Evolutionary conservation across 805 yeast species (phyloP), one percentile per base, ranked within the genome.

Genomic region (Cyberlindnera maritima): DNA sequence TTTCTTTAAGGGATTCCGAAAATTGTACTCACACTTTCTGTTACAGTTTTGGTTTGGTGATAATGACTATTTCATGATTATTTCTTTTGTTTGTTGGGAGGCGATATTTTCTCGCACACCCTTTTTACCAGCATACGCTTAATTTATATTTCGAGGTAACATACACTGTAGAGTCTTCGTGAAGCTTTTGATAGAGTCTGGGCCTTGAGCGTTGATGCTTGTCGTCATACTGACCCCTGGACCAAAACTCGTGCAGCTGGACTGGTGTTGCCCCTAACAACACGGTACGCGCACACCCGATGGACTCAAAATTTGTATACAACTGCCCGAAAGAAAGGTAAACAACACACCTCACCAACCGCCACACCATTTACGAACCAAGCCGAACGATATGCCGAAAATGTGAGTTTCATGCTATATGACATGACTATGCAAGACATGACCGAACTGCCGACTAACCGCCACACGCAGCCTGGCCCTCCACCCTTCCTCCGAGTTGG

Each of bases 401-500:
- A 32, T 55, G 59, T 55, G 45, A 7, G 57, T 45, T 12, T 23
- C 19, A 18, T 35, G n/a, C 18, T 25, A 19, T 39, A 18, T 9
- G 11, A 31, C n/a, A n/a, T n/a, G n/a, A n/a, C n/a, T n/a, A n/a
- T n/a, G n/a, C n/a, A n/a, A n/a, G 23, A 19, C 19, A 32, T 9
- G 19, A 15, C 5, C 6, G n/a, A 26, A 31, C 8, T 12, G 25
- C 9, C 25, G 8, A 21, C 25, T 15, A 26, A 42, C 49, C 39
- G 41, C 41, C 44, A 28, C 15, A 9, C n/a, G 6, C 33, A 55
- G 59, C 2, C 48, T 59, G 0, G 60, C 56, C 10, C 37, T 56
- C 11, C 51, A 57, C 19, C 60, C 62, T 2, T 56, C 56, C 33
- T 36, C 50, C 4, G 46, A 54, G 34, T 43, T 65, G 2, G 59